Conservation (phyloP, 306 rosid genomes). For the Neltuma alba region DNA sequence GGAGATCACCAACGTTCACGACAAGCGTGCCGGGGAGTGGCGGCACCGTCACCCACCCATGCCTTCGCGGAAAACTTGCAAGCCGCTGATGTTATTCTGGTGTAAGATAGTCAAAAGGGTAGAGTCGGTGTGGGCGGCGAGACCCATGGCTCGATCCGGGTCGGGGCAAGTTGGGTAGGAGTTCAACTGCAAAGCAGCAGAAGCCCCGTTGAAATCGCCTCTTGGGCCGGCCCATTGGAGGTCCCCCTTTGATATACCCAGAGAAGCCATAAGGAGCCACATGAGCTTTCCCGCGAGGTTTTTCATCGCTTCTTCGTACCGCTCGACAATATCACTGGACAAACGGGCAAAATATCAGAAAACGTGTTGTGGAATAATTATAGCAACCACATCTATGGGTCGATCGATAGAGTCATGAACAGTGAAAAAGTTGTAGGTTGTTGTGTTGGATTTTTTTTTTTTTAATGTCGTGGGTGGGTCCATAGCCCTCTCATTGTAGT, state of each 20-base stretch:
- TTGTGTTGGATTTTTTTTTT: constrained; percentile 36
- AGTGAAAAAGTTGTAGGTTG: constrained; percentile 27
- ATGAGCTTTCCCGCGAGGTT: constrained; percentile 68
- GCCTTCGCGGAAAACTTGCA: constrained; percentile 67
- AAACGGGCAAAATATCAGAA: constrained; percentile 20
- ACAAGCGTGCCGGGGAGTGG: constrained; percentile 53
- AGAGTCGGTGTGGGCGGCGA: constrained; percentile 87
- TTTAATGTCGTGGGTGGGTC: constrained; percentile 61
- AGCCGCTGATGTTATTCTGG: constrained; percentile 75
- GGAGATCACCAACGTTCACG: constrained; percentile 67
- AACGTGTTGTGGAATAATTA: constrained; percentile 25
- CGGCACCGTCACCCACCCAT: constrained; percentile 72
- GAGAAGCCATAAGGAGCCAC: constrained; percentile 69
- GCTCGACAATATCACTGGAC: constrained; percentile 58
- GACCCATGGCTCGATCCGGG: constrained; percentile 95
- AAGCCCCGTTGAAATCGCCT: constrained; percentile 43
- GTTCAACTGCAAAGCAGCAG: constrained; percentile 72
- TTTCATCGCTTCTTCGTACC: constrained; percentile 63
- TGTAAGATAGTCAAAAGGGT: constrained; percentile 72
- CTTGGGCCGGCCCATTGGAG: constrained; percentile 69
- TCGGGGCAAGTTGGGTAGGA: constrained; percentile 90
- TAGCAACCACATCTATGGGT: constrained; percentile 11
- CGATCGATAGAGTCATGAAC: constrained; percentile 26
- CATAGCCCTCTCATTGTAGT: constrained; percentile 50
- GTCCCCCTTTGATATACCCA: constrained; percentile 66